These are phyloP conservation scores for Lagenidium giganteum DNA, from an alignment of 352 stramenopile genomes.

Conservation along the genomic window DNA sequence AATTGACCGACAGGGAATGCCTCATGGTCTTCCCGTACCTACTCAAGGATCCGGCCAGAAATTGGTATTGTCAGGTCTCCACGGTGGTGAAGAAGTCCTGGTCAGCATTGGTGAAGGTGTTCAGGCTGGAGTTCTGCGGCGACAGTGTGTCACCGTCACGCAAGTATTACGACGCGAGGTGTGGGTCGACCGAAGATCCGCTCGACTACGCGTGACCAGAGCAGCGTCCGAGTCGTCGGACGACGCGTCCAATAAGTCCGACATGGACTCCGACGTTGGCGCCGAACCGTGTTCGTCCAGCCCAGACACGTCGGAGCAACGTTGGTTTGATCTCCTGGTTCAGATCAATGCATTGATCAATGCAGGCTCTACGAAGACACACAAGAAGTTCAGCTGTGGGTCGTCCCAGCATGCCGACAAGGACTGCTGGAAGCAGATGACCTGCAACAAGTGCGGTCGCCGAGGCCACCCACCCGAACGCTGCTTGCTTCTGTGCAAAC, in stretches of 20 bases:
- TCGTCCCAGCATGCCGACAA: not conserved
- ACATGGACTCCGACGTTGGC: too few relatives aligned
- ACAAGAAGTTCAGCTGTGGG: too few relatives aligned
- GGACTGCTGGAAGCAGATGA: not conserved
- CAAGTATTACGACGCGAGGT: conserved; percentile 2
- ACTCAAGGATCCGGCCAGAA: conserved; percentile 3
- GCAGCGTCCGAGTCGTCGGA: conserved; percentile 5
- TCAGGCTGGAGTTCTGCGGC: conserved; percentile 15
- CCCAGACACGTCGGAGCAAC: too few relatives aligned
- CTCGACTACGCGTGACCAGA: conserved; percentile 16
- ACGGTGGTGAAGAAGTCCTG: not conserved
- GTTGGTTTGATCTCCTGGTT: too few relatives aligned
- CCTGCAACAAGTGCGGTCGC: not conserved
- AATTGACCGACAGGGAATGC: conserved; percentile 1
- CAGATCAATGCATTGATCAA: too few relatives aligned
- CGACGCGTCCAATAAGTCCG: too few relatives aligned
- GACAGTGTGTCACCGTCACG: not conserved
- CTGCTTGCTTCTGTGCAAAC: not conserved
- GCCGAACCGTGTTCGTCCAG: too few relatives aligned
- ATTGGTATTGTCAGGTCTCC: conserved; percentile 11
- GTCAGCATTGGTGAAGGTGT: conserved; percentile 4
- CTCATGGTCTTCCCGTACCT: conserved; percentile 8
- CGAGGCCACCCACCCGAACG: not conserved
- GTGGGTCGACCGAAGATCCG: conserved; percentile 8
- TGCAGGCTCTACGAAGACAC: too few relatives aligned